These are phyloP conservation scores for Sanguinoderma infundibulare DNA, from an alignment of 1,284 basidiomycete species.

Conservation along the genomic window DNA sequence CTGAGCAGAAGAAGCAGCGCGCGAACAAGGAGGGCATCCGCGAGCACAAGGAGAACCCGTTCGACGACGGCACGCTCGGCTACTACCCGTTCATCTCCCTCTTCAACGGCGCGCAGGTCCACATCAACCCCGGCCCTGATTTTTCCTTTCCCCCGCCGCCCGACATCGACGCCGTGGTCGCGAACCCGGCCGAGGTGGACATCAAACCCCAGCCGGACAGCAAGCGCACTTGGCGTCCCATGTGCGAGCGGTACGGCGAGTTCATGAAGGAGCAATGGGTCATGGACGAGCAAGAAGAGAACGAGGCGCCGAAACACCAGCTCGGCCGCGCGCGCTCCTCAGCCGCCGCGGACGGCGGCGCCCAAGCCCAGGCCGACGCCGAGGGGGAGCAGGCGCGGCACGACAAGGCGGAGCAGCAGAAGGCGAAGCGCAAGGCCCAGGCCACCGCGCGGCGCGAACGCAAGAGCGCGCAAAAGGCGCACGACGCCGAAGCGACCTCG, in stretches of 20 bases:
- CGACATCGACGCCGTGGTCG: conserved; percentile 70
- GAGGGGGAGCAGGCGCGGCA: conserved; percentile 18
- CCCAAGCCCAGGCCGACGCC: conserved; percentile 1
- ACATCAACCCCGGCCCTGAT: conserved; percentile 86
- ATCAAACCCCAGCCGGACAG: conserved; percentile 35
- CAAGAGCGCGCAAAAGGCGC: conserved; percentile 20
- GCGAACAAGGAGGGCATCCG: conserved; percentile 64
- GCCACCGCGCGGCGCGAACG: conserved; percentile 31
- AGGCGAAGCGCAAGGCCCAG: conserved; percentile 33
- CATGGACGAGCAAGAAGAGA: conserved; percentile 71
- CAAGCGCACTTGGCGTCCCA: conserved; percentile 69
- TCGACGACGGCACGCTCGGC: conserved; percentile 94
- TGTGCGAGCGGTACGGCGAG: conserved; percentile 78
- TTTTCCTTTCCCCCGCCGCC: conserved; percentile 82
- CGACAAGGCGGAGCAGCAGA: conserved; percentile 31
- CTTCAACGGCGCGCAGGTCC: conserved; percentile 89
- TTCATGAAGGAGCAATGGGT: conserved; percentile 80
- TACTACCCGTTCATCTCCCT: conserved; percentile 96
- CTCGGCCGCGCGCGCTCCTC: conserved; percentile 2
- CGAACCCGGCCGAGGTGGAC: conserved; percentile 31
- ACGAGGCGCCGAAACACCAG: conserved; percentile 43
- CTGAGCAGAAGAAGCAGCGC: conserved; percentile 55
- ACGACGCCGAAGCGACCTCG: conserved; percentile 22
- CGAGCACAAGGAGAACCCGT: conserved; percentile 80
- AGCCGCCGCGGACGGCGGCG: background rate